Evolutionary conservation across 2,329 filamentous ascomycete genomes (phyloP).

Genomic region (Stagonosporopsis rhizophila): DNA sequence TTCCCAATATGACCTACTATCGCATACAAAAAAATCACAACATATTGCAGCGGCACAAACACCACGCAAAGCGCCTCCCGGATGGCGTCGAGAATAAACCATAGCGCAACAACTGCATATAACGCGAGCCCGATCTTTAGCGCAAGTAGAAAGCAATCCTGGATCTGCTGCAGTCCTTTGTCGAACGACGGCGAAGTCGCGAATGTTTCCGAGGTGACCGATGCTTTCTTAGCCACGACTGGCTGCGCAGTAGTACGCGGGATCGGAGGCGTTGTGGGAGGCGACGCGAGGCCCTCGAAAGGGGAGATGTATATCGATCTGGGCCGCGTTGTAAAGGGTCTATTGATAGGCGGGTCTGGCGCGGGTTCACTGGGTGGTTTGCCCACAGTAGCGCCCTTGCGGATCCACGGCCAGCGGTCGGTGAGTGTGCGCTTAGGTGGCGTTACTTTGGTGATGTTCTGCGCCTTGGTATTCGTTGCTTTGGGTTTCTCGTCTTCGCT

Average conservation of each 20-base stretch:
- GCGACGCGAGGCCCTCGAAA: constrained; percentile 19
- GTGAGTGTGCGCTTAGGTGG: constrained; percentile 19
- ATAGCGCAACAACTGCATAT: constrained; percentile 37
- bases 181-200: constrained; percentile 21
- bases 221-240: constrained; percentile 21
- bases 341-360: constrained; percentile 6
- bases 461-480: not conserved
- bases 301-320: constrained; percentile 19
- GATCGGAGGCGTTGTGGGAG: not conserved
- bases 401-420: constrained; percentile 38
- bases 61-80: constrained; percentile 32
- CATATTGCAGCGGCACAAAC: constrained; percentile 31
- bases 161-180: constrained; percentile 34
- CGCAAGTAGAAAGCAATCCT: constrained; percentile 18
- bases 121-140: constrained; percentile 30
- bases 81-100: constrained; percentile 39
- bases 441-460: constrained; percentile 3
- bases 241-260: constrained; percentile 17
- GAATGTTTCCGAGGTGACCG: not conserved
- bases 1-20: constrained; percentile 3
- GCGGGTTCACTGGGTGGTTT: constrained; percentile 25
- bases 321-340: not conserved
- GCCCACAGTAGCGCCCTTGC: constrained; percentile 1
- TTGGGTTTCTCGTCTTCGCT: constrained; percentile 21
- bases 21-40: constrained; percentile 21